Conservation (phyloP, 306 rosid genomes). For the Begonia masoniana region DNA sequence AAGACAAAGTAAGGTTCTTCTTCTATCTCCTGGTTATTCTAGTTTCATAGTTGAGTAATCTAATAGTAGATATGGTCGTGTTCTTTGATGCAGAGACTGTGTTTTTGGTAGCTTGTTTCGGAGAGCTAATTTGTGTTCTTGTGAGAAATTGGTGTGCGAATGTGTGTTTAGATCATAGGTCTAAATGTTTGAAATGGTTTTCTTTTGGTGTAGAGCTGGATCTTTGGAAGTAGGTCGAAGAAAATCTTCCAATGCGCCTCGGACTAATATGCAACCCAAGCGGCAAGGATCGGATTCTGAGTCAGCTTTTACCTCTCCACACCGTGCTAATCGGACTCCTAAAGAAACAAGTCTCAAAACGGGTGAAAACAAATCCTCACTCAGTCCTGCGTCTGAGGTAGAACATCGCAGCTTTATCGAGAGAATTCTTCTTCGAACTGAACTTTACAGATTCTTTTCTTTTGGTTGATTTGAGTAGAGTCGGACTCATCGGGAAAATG, state of each 20-base stretch:
- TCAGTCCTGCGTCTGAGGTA: conserved; percentile 66
- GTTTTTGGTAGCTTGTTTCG: neutral
- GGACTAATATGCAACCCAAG: conserved; percentile 34
- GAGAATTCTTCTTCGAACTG: too few species aligned
- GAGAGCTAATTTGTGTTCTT: too few species aligned
- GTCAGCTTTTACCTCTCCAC: conserved; percentile 26
- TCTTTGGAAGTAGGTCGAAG: conserved; percentile 42
- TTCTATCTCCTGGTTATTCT: neutral
- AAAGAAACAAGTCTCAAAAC: conserved; percentile 44
- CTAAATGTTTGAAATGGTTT: neutral
- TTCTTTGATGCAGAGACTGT: neutral
- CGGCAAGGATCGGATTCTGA: conserved; percentile 34
- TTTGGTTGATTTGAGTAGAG: too few species aligned
- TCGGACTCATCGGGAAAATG: too few species aligned
- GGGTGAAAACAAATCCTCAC: conserved; percentile 35
- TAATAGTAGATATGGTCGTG: too few species aligned
- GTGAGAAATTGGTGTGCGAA: too few species aligned
- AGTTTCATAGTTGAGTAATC: too few species aligned
- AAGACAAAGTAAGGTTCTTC: conserved; percentile 50
- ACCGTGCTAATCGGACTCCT: conserved; percentile 31
- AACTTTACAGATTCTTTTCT: too few species aligned
- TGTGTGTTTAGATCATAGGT: too few species aligned
- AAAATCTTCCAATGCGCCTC: conserved; percentile 43
- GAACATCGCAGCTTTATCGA: too few species aligned
- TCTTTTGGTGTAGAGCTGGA: conserved; percentile 19